Conservation (phyloP, 208 protist species). For the Borovskyia barvae region DNA sequence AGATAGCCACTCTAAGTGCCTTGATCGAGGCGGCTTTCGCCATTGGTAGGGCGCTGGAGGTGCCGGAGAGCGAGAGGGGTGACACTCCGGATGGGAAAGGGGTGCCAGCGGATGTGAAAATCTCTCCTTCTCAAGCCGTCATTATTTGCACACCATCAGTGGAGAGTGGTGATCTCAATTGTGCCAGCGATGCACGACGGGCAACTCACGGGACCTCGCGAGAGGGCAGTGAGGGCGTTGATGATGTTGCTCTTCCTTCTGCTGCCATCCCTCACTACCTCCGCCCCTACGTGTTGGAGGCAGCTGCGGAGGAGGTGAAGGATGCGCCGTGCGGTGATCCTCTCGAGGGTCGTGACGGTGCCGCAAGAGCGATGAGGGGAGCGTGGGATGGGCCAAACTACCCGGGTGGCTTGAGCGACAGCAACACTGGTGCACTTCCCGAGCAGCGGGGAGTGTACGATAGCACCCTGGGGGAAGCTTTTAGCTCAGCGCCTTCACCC, state of each 20-base stretch:
- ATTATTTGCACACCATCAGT: background rate
- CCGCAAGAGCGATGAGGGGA: background rate
- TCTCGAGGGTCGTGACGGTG: too few relatives aligned
- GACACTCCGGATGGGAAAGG: background rate
- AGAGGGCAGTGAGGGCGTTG: too few relatives aligned
- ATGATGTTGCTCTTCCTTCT: too few relatives aligned
- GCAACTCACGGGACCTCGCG: too few relatives aligned
- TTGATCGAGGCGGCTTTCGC: constrained; percentile 11
- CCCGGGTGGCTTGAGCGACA: too few relatives aligned
- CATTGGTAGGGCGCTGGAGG: constrained; percentile 4
- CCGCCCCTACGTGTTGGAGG: constrained; percentile 18
- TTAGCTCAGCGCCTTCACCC: too few relatives aligned
- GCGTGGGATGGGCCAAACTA: background rate
- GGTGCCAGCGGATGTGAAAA: background rate
- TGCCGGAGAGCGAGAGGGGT: background rate
- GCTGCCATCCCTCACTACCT: constrained; percentile 17
- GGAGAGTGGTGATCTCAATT: too few relatives aligned
- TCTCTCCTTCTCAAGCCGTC: background rate
- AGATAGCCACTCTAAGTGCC: constrained; percentile 5
- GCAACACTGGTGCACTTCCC: too few relatives aligned
- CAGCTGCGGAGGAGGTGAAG: background rate
- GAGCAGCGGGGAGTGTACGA: too few relatives aligned
- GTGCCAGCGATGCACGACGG: too few relatives aligned
- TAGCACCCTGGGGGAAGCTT: too few relatives aligned
- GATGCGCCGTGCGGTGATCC: too few relatives aligned